Evolutionary conservation across 495 filamentous ascomycete species (phyloP).

Genomic region (Trichoderma asperelloides): DNA sequence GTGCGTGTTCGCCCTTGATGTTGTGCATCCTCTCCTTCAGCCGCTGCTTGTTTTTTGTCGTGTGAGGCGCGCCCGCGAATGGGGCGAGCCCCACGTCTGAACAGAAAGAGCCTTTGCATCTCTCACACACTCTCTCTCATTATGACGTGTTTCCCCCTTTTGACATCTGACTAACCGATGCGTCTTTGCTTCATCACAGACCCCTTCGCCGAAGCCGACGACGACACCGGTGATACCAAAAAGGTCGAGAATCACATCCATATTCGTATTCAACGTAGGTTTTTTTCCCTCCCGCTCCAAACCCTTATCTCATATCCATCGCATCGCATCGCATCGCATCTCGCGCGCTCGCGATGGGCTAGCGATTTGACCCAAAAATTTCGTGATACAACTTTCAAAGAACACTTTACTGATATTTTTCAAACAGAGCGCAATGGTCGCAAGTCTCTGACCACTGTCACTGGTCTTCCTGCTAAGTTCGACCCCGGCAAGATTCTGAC

Average conservation of each 20-base stretch:
- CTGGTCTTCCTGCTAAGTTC: constrained; percentile 96
- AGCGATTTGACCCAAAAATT: background rate
- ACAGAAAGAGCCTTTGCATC: too few relatives aligned
- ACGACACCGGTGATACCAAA: constrained; percentile 90
- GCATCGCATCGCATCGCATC: background rate
- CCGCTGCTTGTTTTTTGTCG: background rate
- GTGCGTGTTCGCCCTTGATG: constrained; percentile 48
- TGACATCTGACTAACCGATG: background rate
- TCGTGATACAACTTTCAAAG: background rate
- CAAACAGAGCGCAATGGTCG: constrained; percentile 96
- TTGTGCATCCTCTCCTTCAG: background rate
- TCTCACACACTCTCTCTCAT: background rate
- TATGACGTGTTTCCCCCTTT: background rate
- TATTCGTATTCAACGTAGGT: constrained; percentile 98
- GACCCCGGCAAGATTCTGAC: constrained; percentile 99
- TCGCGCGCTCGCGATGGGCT: background rate
- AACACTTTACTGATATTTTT: constrained; percentile 14
- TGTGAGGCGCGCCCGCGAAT: too few relatives aligned
- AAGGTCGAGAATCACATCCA: constrained; percentile 94
- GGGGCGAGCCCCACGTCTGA: too few relatives aligned
- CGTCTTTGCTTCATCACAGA: constrained; percentile 41
- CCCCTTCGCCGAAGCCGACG: constrained; percentile 99
- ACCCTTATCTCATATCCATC: background rate
- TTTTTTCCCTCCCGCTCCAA: background rate
- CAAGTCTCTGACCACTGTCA: constrained; percentile 99